These are phyloP conservation scores for Saccharata proteae DNA, from an alignment of 2,329 filamentous ascomycete genomes.

Conservation along the genomic window DNA sequence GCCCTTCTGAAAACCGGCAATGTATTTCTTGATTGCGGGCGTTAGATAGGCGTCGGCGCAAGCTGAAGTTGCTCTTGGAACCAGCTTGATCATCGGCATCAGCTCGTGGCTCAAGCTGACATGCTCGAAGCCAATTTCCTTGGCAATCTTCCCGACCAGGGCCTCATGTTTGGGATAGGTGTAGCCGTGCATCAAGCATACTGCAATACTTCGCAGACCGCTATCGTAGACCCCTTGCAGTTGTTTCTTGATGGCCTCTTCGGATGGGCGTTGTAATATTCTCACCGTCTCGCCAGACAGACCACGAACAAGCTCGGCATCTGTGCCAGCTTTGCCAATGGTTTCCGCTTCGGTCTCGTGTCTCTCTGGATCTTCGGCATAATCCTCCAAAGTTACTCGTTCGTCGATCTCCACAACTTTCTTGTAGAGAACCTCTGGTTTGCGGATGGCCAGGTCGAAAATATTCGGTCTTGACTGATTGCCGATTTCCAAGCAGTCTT, in stretches of 20 bases:
- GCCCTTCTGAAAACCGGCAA: conserved; percentile 63
- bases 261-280: conserved; percentile 51
- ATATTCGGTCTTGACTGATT: conserved; percentile 85
- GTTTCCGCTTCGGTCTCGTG: conserved; percentile 43
- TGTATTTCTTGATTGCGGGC: conserved; percentile 66
- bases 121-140: conserved; percentile 70
- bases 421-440: conserved; percentile 79
- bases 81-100: conserved; percentile 81
- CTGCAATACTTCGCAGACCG: conserved; percentile 70
- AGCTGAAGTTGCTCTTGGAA: conserved; percentile 62
- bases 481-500: conserved; percentile 76
- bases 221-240: conserved; percentile 55
- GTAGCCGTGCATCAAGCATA: conserved; percentile 86
- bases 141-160: conserved; percentile 61
- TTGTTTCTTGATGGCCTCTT: conserved; percentile 44
- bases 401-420: conserved; percentile 82
- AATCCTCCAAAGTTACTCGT: conserved; percentile 82
- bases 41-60: conserved; percentile 73
- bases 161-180: conserved; percentile 82
- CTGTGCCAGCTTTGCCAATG: conserved; percentile 31
- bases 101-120: conserved; percentile 70
- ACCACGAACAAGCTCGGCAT: conserved; percentile 53
- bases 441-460: conserved; percentile 77
- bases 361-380: conserved; percentile 72
- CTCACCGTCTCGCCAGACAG: conserved; percentile 64